These are phyloP conservation scores for Rhodotorula sp. DNA, from an alignment of 1,284 basidiomycete species.

Conservation along the genomic window DNA sequence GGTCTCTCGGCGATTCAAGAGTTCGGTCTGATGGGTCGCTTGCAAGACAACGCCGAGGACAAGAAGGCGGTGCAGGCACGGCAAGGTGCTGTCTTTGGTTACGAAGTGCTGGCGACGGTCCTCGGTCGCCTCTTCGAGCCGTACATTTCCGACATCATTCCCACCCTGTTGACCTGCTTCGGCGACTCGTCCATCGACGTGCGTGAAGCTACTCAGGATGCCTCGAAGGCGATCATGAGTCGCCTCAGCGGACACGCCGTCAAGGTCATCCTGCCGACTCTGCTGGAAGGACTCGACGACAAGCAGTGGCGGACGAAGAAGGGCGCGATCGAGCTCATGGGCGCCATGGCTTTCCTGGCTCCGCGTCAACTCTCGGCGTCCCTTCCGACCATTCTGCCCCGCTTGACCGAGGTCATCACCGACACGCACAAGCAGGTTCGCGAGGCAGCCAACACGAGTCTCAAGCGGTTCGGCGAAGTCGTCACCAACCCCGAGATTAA, in stretches of 20 bases:
- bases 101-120: slow-evolving; percentile 83
- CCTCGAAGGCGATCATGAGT: slow-evolving; percentile 91
- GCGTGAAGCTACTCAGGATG: slow-evolving; percentile 90
- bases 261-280: slow-evolving; percentile 87
- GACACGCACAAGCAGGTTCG: slow-evolving; percentile 98
- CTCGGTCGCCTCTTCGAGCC: slow-evolving; percentile 91
- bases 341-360: slow-evolving; percentile 98
- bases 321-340: slow-evolving; percentile 94
- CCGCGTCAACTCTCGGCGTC: slow-evolving; percentile 93
- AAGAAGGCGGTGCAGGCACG: slow-evolving; percentile 82
- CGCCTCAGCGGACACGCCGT: slow-evolving; percentile 89
- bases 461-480: slow-evolving; percentile 92
- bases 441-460: slow-evolving; percentile 84
- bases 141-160: slow-evolving; percentile 81
- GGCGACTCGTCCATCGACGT: slow-evolving; percentile 89
- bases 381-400: slow-evolving; percentile 93
- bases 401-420: slow-evolving; percentile 88
- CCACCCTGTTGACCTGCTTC: slow-evolving; percentile 80
- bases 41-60: slow-evolving; percentile 78
- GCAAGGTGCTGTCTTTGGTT: slow-evolving; percentile 92
- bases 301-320: slow-evolving; percentile 99
- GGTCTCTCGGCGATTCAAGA: slow-evolving; percentile 84
- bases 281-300: slow-evolving; percentile 90
- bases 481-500: slow-evolving; percentile 70
- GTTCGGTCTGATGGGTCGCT: slow-evolving; percentile 70